These are phyloP conservation scores for Trapa bicornis DNA, from an alignment of 345 rosid genomes.

Conservation along the genomic window DNA sequence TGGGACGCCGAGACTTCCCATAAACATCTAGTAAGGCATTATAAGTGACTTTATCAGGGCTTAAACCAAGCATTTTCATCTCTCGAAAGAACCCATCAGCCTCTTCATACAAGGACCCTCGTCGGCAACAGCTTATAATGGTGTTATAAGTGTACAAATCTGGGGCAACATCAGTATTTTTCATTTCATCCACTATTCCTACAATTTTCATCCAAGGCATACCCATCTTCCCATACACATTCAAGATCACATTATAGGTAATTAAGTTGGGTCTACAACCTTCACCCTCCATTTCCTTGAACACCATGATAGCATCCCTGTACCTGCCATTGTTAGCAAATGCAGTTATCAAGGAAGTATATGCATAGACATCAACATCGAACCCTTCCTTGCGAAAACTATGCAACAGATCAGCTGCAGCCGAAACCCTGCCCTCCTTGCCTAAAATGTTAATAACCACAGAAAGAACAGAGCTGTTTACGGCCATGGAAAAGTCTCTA, in stretches of 20 bases:
- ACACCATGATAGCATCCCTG: slow-evolving; percentile 62
- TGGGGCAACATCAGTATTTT: slow-evolving; percentile 41
- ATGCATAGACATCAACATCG: slow-evolving; percentile 58
- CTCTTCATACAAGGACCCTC: slow-evolving; percentile 75
- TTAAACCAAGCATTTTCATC: slow-evolving; percentile 63
- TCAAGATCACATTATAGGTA: slow-evolving; percentile 71
- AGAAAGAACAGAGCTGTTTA: slow-evolving; percentile 54
- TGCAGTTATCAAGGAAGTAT: slow-evolving; percentile 65
- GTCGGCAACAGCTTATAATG: slow-evolving; percentile 68
- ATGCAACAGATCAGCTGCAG: slow-evolving; percentile 46
- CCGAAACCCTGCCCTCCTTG: slow-evolving; percentile 44
- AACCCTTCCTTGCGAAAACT: slow-evolving; percentile 44
- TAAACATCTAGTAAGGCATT: slow-evolving; percentile 77
- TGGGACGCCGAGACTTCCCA: slow-evolving; percentile 78
- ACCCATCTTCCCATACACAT: slow-evolving; percentile 92
- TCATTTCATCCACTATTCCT: slow-evolving; percentile 53
- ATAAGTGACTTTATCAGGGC: slow-evolving; percentile 70
- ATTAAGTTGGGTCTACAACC: slow-evolving; percentile 75
- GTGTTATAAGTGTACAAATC: slow-evolving; percentile 83
- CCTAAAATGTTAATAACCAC: slow-evolving; percentile 55
- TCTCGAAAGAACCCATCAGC: slow-evolving; percentile 61
- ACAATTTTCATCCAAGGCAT: slow-evolving; percentile 81
- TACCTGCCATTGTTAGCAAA: slow-evolving; percentile 66
- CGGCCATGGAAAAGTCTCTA: slow-evolving; percentile 21
- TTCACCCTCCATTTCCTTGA: slow-evolving; percentile 76